phyloP scores from a whole-genome alignment of 148 eudicot genomes.

The Rhododendron griersonianum region DNA sequence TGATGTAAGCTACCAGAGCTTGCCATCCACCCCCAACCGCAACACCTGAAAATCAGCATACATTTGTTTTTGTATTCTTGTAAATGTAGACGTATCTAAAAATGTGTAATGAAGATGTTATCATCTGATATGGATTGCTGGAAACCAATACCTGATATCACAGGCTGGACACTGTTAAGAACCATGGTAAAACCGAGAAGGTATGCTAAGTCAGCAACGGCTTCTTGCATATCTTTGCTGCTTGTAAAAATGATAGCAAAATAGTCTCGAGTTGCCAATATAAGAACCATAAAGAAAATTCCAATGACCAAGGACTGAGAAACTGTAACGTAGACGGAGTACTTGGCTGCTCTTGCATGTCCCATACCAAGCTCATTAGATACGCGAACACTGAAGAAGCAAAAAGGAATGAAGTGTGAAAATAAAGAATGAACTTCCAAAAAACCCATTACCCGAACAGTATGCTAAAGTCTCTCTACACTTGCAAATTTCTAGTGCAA shows the following conservation, averaged over 20 bases:
- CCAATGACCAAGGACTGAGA: slow-evolving; percentile 71
- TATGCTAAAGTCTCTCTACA: not conserved
- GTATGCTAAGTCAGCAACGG: slow-evolving; percentile 58
- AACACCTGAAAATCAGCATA: slow-evolving; percentile 42
- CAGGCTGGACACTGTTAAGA: slow-evolving; percentile 82
- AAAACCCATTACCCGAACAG: not conserved
- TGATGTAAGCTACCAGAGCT: slow-evolving; percentile 68
- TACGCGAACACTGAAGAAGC: slow-evolving; percentile 56
- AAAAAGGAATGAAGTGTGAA: not conserved
- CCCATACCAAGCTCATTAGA: slow-evolving; percentile 74
- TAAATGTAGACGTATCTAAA: not conserved
- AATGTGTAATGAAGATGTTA: not conserved
- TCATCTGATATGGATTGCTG: not conserved
- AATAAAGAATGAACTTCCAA: not conserved
- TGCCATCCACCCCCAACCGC: slow-evolving; percentile 94
- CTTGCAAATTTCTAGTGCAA: not conserved
- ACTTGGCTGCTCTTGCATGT: slow-evolving; percentile 67
- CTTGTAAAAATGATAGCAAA: slow-evolving; percentile 57
- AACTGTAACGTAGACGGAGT: slow-evolving; percentile 52
- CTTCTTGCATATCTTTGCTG: slow-evolving; percentile 47
- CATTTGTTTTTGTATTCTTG: not conserved
- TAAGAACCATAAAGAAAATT: slow-evolving; percentile 42
- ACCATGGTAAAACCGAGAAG: slow-evolving; percentile 79
- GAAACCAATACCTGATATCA: slow-evolving; percentile 60
- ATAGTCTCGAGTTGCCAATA: slow-evolving; percentile 40